A percentile compares a stretch with the other conserved stretches of the same genome.
Evolutionary conservation across 495 filamentous ascomycete species (phyloP).

Genomic region (Cenococcum geophilum): DNA sequence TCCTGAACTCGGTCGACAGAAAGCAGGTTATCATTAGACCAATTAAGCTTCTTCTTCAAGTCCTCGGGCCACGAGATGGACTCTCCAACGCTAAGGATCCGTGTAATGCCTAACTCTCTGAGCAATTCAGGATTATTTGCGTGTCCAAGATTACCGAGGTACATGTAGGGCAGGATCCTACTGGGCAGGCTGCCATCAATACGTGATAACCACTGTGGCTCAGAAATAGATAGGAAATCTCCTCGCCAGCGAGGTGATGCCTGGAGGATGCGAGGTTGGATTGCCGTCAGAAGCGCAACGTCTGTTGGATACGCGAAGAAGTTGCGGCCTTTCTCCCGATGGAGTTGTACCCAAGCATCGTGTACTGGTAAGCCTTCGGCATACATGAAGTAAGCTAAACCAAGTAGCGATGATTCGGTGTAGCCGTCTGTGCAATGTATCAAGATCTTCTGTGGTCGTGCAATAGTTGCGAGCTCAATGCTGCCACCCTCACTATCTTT

Average conservation of each 20-base stretch:
- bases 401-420: constrained; percentile 84
- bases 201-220: constrained; percentile 72
- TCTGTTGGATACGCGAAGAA: constrained; percentile 95
- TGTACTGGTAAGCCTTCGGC: constrained; percentile 72
- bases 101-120: constrained; percentile 69
- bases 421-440: constrained; percentile 96
- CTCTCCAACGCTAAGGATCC: constrained; percentile 93
- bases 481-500: constrained; percentile 34
- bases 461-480: constrained; percentile 41
- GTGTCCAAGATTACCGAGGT: constrained; percentile 84
- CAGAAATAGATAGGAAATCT: constrained; percentile 30
- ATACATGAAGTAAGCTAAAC: constrained; percentile 85
- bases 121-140: constrained; percentile 88
- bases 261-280: constrained; percentile 66
- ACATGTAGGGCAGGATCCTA: constrained; percentile 87
- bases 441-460: constrained; percentile 51
- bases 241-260: constrained; percentile 39
- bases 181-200: constrained; percentile 91
- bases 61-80: constrained; percentile 68
- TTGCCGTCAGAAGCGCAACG: constrained; percentile 65
- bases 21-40: constrained; percentile 69
- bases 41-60: constrained; percentile 51
- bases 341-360: constrained; percentile 79
- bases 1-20: constrained; percentile 82
- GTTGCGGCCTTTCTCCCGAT: constrained; percentile 74